Conservation (phyloP, 2,329 filamentous ascomycete genomes). For the Pseudocercospora eumusae region DNA sequence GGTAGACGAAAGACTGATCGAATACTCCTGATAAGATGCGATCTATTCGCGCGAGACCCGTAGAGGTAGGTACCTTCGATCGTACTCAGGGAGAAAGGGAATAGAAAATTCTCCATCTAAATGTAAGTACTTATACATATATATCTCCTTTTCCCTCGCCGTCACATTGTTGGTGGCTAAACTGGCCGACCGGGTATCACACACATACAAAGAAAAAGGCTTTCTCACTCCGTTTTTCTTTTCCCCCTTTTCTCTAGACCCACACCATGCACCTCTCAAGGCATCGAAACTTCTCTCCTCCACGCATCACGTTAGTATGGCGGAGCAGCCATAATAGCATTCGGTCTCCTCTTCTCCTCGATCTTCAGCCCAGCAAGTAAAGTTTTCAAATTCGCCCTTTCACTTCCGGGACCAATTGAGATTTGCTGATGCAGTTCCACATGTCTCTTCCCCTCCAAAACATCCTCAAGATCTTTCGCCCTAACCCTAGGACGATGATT, state of each 20-base stretch:
- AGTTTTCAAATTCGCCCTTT: slow-evolving; percentile 17
- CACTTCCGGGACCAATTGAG: background rate
- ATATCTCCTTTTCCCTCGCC: too few species aligned
- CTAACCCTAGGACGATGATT: slow-evolving; percentile 20
- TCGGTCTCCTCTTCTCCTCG: slow-evolving; percentile 12
- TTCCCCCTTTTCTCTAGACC: background rate
- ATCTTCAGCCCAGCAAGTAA: slow-evolving; percentile 21
- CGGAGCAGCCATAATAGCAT: slow-evolving; percentile 20
- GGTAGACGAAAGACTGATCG: slow-evolving; percentile 50
- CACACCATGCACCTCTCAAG: background rate
- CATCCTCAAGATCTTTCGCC: slow-evolving; percentile 29
- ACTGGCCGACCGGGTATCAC: background rate
- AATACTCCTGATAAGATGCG: too few species aligned
- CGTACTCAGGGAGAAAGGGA: too few species aligned
- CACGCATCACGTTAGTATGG: slow-evolving; percentile 8
- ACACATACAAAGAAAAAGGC: background rate
- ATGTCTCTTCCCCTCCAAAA: slow-evolving; percentile 27
- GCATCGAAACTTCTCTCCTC: background rate
- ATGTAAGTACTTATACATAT: too few species aligned
- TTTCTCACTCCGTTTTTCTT: background rate
- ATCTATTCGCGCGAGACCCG: too few species aligned
- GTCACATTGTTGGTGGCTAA: background rate
- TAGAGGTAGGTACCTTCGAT: too few species aligned
- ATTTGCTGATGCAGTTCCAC: slow-evolving; percentile 16
- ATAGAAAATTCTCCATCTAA: too few species aligned